Evolutionary conservation across 805 yeast species (phyloP), one percentile per base, ranked within the genome.

Genomic region (Spathaspora girioi): DNA sequence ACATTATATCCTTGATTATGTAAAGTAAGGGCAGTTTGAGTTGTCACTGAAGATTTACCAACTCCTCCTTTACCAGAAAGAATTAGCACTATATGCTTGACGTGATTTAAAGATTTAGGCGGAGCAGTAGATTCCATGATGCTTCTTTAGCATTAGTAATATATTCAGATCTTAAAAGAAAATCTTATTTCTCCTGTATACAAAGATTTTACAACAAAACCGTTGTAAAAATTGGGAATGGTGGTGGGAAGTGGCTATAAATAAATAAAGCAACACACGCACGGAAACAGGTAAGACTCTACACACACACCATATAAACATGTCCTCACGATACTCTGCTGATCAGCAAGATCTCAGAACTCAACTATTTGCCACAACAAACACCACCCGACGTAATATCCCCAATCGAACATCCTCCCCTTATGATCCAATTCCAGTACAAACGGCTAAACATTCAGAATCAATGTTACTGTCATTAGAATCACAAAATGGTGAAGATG

Each of bases 1-100:
- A 94, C 97, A 59, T 79, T 85, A 61, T 66, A 82, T 2, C 94
- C 96, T 62, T 79, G 73, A 12, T 76, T 70, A 5, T 84, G 89
- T 29, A 94, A 73, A 0, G 92, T 77, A n/a, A 94, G 75, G 0
- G 97, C 98, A 1, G 91, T 76, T 64, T 94, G 99, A 0, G 97
- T 89, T 2, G 99, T 92, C 1, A 94, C 91, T 0, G 97, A 90
- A 11, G 97, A 90, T 65, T 94, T 94, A 1, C 99, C 99, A 0
- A 94, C 99, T 20, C 99, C 97, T 27, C 97, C 97, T 67, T 91
- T 91, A 1, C 97, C 99, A 0, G 97, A 90, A 2, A 94, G 80
- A 10, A 94, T 84, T 35, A 94, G 76, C 2, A 91, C 65, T 4
- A 94, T 83, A 64, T 93, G 96, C 59, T 84, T 83, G 31, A 93